These are phyloP conservation scores for Xylariaceae sp. DNA, from an alignment of 2,329 filamentous ascomycete species.

Conservation along the genomic window DNA sequence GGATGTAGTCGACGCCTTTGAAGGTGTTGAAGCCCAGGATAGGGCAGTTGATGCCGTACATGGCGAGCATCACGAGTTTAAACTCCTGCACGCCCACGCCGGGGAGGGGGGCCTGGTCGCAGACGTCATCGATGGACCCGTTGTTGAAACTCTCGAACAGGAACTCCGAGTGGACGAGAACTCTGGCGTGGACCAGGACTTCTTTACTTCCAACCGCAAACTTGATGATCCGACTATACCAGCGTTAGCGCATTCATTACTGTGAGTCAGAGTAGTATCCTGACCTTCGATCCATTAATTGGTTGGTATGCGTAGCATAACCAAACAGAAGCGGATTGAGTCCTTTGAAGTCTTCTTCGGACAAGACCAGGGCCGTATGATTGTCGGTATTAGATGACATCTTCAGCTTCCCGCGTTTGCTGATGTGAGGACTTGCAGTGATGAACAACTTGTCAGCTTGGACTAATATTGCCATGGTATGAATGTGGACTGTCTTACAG, in stretches of 20 bases:
- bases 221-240: neutral
- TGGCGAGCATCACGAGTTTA: conserved; percentile 5
- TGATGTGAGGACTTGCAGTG: no score
- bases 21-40: neutral
- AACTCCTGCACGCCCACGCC: neutral
- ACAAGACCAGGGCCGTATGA: no score
- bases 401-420: no score
- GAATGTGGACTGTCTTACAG: no score
- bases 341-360: no score
- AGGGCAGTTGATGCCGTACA: neutral
- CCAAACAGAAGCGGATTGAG: no score
- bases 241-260: neutral
- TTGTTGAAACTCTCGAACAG: neutral
- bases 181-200: neutral
- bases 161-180: neutral
- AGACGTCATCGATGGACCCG: neutral
- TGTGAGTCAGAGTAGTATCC: no score
- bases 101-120: neutral
- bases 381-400: no score
- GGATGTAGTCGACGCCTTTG: conserved; percentile 1
- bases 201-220: neutral
- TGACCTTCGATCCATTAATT: no score
- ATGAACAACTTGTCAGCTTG: no score
- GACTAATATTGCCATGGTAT: no score
- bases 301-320: no score